Evolutionary conservation across 2,329 filamentous ascomycete genomes (phyloP).

Genomic region (Apiospora pterosperma): DNA sequence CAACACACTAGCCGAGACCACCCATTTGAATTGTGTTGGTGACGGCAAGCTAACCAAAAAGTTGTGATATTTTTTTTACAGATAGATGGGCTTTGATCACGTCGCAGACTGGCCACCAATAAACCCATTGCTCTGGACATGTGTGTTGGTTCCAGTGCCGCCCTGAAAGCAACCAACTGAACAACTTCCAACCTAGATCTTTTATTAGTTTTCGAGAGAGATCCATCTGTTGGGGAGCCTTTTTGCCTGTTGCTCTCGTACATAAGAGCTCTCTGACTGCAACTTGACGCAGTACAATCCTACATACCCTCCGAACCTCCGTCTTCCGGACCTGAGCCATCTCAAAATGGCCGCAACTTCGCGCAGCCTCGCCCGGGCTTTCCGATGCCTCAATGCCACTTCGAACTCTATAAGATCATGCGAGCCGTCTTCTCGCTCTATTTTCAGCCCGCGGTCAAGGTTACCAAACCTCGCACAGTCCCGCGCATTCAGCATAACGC

Average conservation of each 20-base stretch:
- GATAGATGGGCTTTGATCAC: background rate
- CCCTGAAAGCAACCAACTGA: background rate
- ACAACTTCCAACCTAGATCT: background rate
- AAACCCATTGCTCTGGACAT: background rate
- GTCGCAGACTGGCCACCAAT: background rate
- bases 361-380: slow-evolving; percentile 5
- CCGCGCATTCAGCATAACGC: slow-evolving; percentile 64
- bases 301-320: slow-evolving; percentile 10
- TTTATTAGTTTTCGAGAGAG: background rate
- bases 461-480: background rate
- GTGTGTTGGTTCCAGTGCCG: background rate
- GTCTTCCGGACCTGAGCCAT: background rate
- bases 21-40: background rate
- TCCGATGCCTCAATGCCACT: slow-evolving; percentile 6
- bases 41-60: slow-evolving; percentile 1
- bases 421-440: background rate
- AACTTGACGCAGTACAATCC: background rate
- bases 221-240: background rate
- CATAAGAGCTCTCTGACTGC: background rate
- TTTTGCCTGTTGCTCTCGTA: background rate
- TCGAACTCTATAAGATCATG: background rate
- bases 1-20: background rate
- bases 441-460: background rate
- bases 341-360: slow-evolving; percentile 5
- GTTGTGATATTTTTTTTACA: slow-evolving; percentile 3